Conservation (phyloP, 495 filamentous ascomycete genomes). For the Podospora australis region DNA sequence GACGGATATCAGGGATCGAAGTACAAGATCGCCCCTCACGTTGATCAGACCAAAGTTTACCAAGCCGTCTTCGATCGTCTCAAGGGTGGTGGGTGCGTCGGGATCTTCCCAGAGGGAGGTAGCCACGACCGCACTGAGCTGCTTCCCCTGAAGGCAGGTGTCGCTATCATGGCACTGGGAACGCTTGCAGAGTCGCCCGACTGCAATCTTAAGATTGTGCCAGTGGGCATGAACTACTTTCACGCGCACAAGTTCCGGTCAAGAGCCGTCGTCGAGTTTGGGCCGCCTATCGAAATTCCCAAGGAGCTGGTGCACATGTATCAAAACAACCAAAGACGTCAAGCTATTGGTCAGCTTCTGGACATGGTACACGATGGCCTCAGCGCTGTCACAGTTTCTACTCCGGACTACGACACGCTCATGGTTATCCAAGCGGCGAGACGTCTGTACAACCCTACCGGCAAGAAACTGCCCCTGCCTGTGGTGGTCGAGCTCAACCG, state of each 20-base stretch:
- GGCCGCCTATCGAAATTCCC: slow-evolving; percentile 76
- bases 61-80: slow-evolving; percentile 83
- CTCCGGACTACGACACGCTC: slow-evolving; percentile 92
- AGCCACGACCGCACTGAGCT: slow-evolving; percentile 94
- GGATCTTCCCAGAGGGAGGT: slow-evolving; percentile 96
- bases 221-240: slow-evolving; percentile 99
- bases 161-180: slow-evolving; percentile 96
- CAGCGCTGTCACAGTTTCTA: slow-evolving; percentile 83
- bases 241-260: slow-evolving; percentile 98
- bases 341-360: slow-evolving; percentile 73
- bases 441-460: slow-evolving; percentile 85
- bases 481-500: slow-evolving; percentile 96
- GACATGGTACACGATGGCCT: slow-evolving; percentile 82
- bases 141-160: slow-evolving; percentile 92
- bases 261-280: slow-evolving; percentile 93
- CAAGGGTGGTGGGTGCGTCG: slow-evolving; percentile 77
- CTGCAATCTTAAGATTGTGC: slow-evolving; percentile 94
- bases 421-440: slow-evolving; percentile 97
- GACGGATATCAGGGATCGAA: slow-evolving; percentile 68
- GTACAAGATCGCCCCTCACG: slow-evolving; percentile 86
- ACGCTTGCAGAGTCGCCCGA: slow-evolving; percentile 82
- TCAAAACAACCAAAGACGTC: slow-evolving; percentile 70
- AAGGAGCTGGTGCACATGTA: slow-evolving; percentile 78
- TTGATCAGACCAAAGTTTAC: slow-evolving; percentile 90
- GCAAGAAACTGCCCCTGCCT: slow-evolving; percentile 89